Evolutionary conservation across 1,284 basidiomycete species (phyloP).

Genomic region (Puccinia triticina): DNA sequence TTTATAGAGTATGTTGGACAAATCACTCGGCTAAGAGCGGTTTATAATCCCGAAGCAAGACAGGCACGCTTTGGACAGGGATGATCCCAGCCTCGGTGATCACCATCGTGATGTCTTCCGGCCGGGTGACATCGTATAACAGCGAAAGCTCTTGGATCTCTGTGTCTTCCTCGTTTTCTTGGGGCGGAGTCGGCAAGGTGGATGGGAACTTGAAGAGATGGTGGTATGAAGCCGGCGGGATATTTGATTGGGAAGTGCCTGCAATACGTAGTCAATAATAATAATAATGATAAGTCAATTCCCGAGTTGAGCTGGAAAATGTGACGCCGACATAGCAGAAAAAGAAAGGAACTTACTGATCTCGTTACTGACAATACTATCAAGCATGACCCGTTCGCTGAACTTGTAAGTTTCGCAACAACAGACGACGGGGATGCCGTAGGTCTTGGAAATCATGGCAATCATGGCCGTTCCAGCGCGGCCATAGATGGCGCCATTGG

Average conservation of each 20-base stretch:
- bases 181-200: conserved; percentile 16
- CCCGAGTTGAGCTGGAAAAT: neutral
- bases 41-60: conserved; percentile 47
- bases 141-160: conserved; percentile 61
- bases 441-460: conserved; percentile 89
- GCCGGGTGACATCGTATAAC: conserved; percentile 87
- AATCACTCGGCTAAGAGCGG: conserved; percentile 41
- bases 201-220: conserved; percentile 40
- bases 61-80: conserved; percentile 49
- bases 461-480: conserved; percentile 93
- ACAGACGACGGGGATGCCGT: conserved; percentile 88
- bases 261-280: neutral
- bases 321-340: too few species aligned
- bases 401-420: conserved; percentile 99
- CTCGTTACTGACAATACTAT: conserved; percentile 95
- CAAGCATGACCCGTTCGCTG: conserved; percentile 86
- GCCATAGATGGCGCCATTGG: conserved; percentile 92
- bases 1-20: neutral
- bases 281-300: neutral
- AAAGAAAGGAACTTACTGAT: conserved; percentile 67
- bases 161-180: neutral
- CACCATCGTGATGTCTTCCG: conserved; percentile 86
- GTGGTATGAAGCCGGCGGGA: conserved; percentile 42
- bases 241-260: conserved; percentile 36
- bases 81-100: conserved; percentile 76